A percentile compares a stretch with the other conserved stretches of the same genome.
These are phyloP conservation scores for Acanthochlamys bracteata DNA, from an alignment of 106 monocot genomes.

Conservation along the genomic window DNA sequence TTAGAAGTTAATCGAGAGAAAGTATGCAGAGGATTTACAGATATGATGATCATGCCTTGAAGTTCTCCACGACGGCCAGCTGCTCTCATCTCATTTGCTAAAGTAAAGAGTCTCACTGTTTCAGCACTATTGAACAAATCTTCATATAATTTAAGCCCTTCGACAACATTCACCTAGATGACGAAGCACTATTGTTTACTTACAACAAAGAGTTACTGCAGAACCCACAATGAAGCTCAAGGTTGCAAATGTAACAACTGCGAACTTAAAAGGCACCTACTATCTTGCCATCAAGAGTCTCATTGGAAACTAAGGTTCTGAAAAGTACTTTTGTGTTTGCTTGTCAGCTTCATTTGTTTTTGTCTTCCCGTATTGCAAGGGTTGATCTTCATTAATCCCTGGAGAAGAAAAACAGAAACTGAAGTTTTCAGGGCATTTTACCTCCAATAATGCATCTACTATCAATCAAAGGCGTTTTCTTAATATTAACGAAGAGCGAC, in stretches of 20 bases:
- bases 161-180: conserved; percentile 65
- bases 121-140: conserved; percentile 46
- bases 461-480: too few relatives aligned
- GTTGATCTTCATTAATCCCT: conserved; percentile 22
- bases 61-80: conserved; percentile 54
- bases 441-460: too few relatives aligned
- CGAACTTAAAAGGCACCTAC: conserved; percentile 14
- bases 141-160: conserved; percentile 69
- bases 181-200: background rate
- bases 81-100: conserved; percentile 48
- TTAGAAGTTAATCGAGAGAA: too few relatives aligned
- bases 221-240: background rate
- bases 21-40: background rate
- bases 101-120: conserved; percentile 33
- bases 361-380: conserved; percentile 12
- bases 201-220: background rate
- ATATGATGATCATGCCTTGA: conserved; percentile 31
- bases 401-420: background rate
- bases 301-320: conserved; percentile 32
- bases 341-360: conserved; percentile 26
- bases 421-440: background rate
- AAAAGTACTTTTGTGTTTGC: conserved; percentile 20
- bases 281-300: conserved; percentile 42
- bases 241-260: background rate
- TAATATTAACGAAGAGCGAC: too few relatives aligned